Percentiles rank a stretch among this genome's conserved stretches.
phyloP scores from a whole-genome alignment of 345 rosid genomes.

The Physaria fendleri region DNA sequence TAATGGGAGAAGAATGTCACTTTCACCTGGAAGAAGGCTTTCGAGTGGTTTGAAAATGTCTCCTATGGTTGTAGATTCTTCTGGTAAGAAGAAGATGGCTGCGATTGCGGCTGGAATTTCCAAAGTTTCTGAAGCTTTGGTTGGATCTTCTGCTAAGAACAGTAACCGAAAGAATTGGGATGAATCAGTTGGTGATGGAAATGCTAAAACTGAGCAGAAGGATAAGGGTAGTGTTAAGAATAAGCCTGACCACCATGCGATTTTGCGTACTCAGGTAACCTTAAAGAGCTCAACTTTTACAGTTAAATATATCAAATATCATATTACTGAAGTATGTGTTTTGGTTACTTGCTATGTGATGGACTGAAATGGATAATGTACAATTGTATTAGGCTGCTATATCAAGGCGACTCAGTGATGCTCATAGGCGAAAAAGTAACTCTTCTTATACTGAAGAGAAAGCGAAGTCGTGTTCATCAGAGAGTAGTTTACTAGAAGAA shows the following conservation, averaged over 20 bases:
- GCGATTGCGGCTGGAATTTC: constrained; percentile 58
- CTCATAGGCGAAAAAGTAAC: constrained; percentile 41
- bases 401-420: constrained; percentile 83
- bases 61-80: constrained; percentile 60
- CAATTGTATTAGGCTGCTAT: constrained; percentile 65
- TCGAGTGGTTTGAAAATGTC: constrained; percentile 67
- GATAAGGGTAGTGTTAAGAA: constrained; percentile 42
- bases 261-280: constrained; percentile 86
- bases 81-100: constrained; percentile 75
- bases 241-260: constrained; percentile 56
- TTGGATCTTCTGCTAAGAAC: constrained; percentile 41
- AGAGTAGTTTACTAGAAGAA: constrained; percentile 27
- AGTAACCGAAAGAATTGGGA: constrained; percentile 62
- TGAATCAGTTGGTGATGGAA: constrained; percentile 35
- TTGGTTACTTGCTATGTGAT: background rate
- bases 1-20: constrained; percentile 53
- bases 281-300: background rate
- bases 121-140: constrained; percentile 61
- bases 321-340: background rate
- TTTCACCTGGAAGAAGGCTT: constrained; percentile 81
- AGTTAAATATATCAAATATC: background rate
- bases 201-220: constrained; percentile 37
- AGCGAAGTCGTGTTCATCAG: constrained; percentile 45
- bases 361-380: background rate
- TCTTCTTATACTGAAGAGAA: constrained; percentile 40